These are phyloP conservation scores for Kodamaea fukazawae DNA, from an alignment of 805 yeast genomes.

Conservation along the genomic window DNA sequence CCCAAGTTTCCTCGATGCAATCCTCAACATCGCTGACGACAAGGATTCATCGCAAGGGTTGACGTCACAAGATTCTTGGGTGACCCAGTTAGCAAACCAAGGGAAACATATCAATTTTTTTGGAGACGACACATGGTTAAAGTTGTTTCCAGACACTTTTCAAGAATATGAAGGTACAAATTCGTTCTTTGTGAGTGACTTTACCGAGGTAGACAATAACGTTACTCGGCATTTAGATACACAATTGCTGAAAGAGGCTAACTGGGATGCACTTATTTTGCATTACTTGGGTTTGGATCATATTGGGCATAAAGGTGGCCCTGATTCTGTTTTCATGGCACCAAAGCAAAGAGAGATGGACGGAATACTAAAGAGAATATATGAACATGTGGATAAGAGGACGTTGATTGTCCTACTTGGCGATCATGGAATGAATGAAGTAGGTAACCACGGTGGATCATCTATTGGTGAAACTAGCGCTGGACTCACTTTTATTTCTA, in stretches of 20 bases:
- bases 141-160: constrained; percentile 75
- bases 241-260: constrained; percentile 42
- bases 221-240: constrained; percentile 81
- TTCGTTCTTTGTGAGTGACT: constrained; percentile 93
- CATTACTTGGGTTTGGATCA: constrained; percentile 96
- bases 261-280: constrained; percentile 84
- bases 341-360: constrained; percentile 88
- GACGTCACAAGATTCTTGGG: constrained; percentile 82
- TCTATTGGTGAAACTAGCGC: constrained; percentile 90
- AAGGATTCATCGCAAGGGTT: constrained; percentile 69
- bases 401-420: constrained; percentile 79
- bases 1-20: constrained; percentile 91
- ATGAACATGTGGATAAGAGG: constrained; percentile 25
- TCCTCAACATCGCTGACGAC: constrained; percentile 88
- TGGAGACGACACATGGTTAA: constrained; percentile 98
- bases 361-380: constrained; percentile 52
- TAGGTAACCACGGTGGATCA: constrained; percentile 97
- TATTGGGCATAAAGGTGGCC: constrained; percentile 97
- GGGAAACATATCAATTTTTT: constrained; percentile 65
- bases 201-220: constrained; percentile 87
- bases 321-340: constrained; percentile 75
- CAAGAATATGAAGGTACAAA: constrained; percentile 77
- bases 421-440: constrained; percentile 95
- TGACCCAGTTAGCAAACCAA: constrained; percentile 56
- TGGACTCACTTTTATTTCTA: constrained; percentile 68